Percentiles rank a stretch among this genome's conserved stretches.
phyloP scores from a whole-genome alignment of 169 alveolate genomes.

The Plasmodium gonderi region DNA sequence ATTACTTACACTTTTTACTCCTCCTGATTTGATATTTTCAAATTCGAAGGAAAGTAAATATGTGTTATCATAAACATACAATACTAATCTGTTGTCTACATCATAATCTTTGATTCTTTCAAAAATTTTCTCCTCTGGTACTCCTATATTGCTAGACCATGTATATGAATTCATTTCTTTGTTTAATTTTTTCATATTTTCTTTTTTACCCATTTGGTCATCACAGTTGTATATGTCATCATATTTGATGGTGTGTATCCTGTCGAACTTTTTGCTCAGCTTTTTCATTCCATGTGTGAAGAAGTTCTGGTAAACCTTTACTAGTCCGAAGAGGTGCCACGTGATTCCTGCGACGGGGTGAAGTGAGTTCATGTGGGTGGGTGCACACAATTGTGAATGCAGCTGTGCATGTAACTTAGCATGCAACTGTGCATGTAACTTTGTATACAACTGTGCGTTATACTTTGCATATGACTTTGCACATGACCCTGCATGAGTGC shows the following conservation, averaged over 20 bases:
- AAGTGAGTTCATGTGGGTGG: neutral
- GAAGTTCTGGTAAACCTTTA: slow-evolving; percentile 39
- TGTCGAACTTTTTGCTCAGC: slow-evolving; percentile 24
- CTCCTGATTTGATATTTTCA: slow-evolving; percentile 25
- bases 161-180: slow-evolving; percentile 25
- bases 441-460: too few relatives aligned
- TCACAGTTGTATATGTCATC: slow-evolving; percentile 41
- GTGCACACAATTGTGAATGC: neutral
- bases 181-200: slow-evolving; percentile 14
- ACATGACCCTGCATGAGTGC: too few relatives aligned
- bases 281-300: slow-evolving; percentile 27
- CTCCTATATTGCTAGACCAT: slow-evolving; percentile 61
- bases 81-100: slow-evolving; percentile 39
- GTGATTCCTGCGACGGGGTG: neutral
- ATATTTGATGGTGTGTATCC: slow-evolving; percentile 23
- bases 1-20: neutral
- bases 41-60: slow-evolving; percentile 26
- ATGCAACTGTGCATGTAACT: too few relatives aligned
- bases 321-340: slow-evolving; percentile 65
- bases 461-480: too few relatives aligned
- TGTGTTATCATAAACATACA: slow-evolving; percentile 43
- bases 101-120: slow-evolving; percentile 8
- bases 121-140: slow-evolving; percentile 13
- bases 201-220: neutral
- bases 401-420: neutral